Evolutionary conservation across 768 basidiomycete species (phyloP), one percentile per base, ranked within the genome.

Genomic region (Pholiota molesta): DNA sequence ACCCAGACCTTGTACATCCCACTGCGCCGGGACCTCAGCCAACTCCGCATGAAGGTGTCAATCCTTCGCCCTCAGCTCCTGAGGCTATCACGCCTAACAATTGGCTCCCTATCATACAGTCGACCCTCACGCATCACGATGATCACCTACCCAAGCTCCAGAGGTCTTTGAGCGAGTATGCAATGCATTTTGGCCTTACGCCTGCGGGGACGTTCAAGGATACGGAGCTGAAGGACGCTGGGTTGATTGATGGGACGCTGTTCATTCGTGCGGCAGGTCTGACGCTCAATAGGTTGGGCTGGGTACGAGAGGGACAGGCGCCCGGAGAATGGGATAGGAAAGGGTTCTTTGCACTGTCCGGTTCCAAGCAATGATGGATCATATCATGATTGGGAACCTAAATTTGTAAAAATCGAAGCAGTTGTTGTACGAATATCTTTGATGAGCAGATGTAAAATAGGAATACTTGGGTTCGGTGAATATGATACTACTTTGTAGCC

Each of bases 191-290:
- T 58, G 86, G 85, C 10, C 67, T 68, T 40, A 76, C 79, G 14
- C 61, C 52, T 4, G 60, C 65, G 26, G 70, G 68, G n/a, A 65
- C 62, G n/a, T 69, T 71, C 53, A 55, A 45, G 14, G 57, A 58
- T 23, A 68, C 67, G n/a, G 70, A 71, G 55, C 59, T 71, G 28
- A 64, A 69, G 49, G 87, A 81, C 16, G 78, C 78, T 5, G 82
- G 81, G 44, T 57, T 70, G 37, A 67, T 81, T 21, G 89, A 90
- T 58, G 88, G 88, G 5, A 82, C 80, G 19, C 62, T 90, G 37
- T 90, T 90, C 68, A 67, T 86, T 47, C 74, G 87, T 45, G 73
- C 74, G 1, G 86, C 87, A 0, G 81, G 81, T 60, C 54, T 86
- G 65, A 81, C 81, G 1, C 74, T 76, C 21, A 75, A 79, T 31